phyloP scores from a whole-genome alignment of 257 asterid genomes.

The Anisodus acutangulus region DNA sequence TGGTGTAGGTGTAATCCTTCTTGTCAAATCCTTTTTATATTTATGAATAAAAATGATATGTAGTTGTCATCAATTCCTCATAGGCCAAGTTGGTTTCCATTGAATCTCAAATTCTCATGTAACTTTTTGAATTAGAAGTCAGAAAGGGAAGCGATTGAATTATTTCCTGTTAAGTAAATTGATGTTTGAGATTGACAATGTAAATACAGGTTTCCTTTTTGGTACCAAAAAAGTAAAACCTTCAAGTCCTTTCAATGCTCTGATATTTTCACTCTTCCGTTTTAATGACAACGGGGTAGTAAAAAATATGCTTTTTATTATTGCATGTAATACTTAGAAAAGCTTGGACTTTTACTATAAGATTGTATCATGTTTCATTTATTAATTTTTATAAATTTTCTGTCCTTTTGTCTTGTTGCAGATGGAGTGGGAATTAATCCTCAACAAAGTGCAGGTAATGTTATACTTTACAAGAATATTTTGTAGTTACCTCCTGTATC shows the following conservation, averaged over 20 bases:
- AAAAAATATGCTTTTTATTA: background rate
- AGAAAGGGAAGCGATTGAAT: background rate
- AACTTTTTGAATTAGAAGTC: background rate
- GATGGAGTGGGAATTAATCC: conserved; percentile 99
- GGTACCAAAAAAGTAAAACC: background rate
- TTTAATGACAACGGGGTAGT: background rate
- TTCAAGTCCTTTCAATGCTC: background rate
- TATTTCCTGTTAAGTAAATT: background rate
- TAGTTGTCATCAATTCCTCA: background rate
- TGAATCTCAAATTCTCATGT: background rate
- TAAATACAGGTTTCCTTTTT: background rate
- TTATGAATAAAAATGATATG: background rate
- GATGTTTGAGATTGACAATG: background rate
- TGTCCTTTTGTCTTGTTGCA: conserved; percentile 33
- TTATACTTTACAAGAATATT: conserved; percentile 13
- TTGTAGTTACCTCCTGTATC: background rate
- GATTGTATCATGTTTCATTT: no score
- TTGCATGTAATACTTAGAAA: background rate
- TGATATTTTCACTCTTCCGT: background rate
- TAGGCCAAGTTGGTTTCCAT: background rate
- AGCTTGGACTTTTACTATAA: no score
- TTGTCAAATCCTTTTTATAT: background rate
- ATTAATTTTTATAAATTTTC: background rate
- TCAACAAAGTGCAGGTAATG: conserved; percentile 94
- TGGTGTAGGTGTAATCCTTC: conserved; percentile 2